Conservation (phyloP, 257 asterid species). For the Petunia axillaris region DNA sequence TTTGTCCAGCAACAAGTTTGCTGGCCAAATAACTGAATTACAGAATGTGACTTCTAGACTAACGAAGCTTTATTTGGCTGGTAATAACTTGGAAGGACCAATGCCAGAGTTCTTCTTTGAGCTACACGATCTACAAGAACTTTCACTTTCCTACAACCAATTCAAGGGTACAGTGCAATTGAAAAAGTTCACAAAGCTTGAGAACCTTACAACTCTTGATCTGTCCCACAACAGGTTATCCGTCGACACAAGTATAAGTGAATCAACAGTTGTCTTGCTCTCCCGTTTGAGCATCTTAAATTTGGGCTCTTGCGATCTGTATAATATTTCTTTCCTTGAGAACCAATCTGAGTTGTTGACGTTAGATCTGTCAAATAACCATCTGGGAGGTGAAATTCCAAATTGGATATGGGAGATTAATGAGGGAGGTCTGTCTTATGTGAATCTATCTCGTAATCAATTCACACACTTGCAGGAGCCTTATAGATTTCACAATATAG, state of each 20-base stretch:
- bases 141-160: neutral
- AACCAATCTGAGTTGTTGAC: conserved; percentile 28
- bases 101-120: neutral
- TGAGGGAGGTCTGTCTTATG: no score
- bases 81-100: conserved; percentile 20
- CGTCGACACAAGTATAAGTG: conserved; percentile 22
- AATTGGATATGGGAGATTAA: no score
- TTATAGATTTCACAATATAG: no score
- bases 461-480: no score
- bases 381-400: neutral
- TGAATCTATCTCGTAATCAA: no score
- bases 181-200: conserved; percentile 7
- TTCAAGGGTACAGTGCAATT: conserved; percentile 25
- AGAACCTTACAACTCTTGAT: neutral
- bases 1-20: conserved; percentile 46
- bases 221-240: no score
- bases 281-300: conserved; percentile 21
- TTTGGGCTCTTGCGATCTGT: conserved; percentile 55
- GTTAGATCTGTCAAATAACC: conserved; percentile 38
- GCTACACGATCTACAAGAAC: neutral
- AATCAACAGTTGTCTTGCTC: conserved; percentile 19
- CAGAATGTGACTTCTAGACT: conserved; percentile 22
- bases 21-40: conserved; percentile 45
- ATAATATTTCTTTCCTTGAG: conserved; percentile 42
- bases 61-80: conserved; percentile 26